Conservation (phyloP, 1,284 basidiomycete genomes). For the Agaricales sp. region DNA sequence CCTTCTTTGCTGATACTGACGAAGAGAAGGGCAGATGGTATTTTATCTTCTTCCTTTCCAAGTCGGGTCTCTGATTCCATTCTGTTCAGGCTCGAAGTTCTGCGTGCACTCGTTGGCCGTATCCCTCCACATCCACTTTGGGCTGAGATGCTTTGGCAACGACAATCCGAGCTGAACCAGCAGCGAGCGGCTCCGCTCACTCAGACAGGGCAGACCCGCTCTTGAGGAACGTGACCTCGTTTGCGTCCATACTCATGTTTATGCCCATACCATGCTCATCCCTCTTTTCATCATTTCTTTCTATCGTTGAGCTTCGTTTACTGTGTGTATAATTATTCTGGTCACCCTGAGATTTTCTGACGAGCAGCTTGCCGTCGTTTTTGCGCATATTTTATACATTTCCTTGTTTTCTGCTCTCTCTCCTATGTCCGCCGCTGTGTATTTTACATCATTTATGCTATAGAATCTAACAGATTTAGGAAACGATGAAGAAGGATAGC, state of each 20-base stretch:
- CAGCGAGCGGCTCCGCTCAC: background rate
- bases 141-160: conserved; percentile 80
- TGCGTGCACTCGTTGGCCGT: conserved; percentile 72
- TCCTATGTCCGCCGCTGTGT: background rate
- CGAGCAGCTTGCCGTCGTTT: too few species aligned
- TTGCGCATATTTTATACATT: background rate
- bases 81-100: conserved; percentile 62
- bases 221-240: too few species aligned
- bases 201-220: background rate
- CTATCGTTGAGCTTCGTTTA: too few species aligned
- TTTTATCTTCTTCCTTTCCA: conserved; percentile 18
- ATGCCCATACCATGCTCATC: too few species aligned
- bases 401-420: background rate
- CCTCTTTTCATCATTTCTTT: too few species aligned
- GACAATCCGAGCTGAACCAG: background rate
- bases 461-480: background rate
- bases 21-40: conserved; percentile 84
- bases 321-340: too few species aligned
- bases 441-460: background rate
- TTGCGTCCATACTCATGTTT: background rate
- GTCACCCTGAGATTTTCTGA: too few species aligned
- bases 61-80: conserved; percentile 8
- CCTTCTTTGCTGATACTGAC: conserved; percentile 88
- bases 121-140: conserved; percentile 86
- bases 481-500: background rate